These are phyloP conservation scores for Lactifluus piperatus DNA, from an alignment of 768 basidiomycete genomes.

Conservation along the genomic window DNA sequence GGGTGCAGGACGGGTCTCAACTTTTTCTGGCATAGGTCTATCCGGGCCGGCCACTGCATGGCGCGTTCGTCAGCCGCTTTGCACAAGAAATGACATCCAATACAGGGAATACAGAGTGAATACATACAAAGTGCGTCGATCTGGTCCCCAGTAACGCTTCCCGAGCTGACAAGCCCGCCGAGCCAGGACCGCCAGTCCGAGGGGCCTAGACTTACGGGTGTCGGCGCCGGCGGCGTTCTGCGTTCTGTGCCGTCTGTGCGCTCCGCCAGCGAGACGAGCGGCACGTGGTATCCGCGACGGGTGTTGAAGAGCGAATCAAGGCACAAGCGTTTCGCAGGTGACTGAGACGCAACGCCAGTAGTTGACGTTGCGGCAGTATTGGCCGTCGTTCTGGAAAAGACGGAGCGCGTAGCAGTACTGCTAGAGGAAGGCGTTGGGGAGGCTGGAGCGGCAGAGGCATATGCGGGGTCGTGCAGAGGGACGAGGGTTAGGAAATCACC, in stretches of 20 bases:
- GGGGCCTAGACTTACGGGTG: constrained; percentile 52
- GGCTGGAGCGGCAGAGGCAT: background rate
- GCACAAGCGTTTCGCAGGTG: constrained; percentile 30
- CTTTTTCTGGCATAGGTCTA: constrained; percentile 41
- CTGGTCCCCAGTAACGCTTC: constrained; percentile 46
- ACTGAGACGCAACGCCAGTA: constrained; percentile 2
- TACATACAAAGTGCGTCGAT: constrained; percentile 50
- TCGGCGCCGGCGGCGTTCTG: constrained; percentile 46
- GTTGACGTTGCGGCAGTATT: background rate
- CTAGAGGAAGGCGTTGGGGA: constrained; percentile 29
- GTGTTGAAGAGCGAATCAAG: constrained; percentile 55
- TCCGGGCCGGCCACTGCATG: constrained; percentile 55
- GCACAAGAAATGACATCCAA: background rate
- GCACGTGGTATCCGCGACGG: constrained; percentile 40
- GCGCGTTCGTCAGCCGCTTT: background rate
- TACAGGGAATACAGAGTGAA: background rate
- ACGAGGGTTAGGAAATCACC: constrained; percentile 18
- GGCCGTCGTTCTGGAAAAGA: background rate
- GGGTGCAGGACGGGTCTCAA: constrained; percentile 11
- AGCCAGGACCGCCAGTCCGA: constrained; percentile 38
- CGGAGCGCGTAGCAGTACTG: background rate
- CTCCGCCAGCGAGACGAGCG: constrained; percentile 43
- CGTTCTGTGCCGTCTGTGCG: constrained; percentile 26
- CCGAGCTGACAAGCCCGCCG: constrained; percentile 36
- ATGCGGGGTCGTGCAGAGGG: constrained; percentile 3